Percentiles rank a stretch among this genome's conserved stretches.
These are phyloP conservation scores for Pogostemon cablin DNA, from an alignment of 257 asterid genomes.

Conservation along the genomic window DNA sequence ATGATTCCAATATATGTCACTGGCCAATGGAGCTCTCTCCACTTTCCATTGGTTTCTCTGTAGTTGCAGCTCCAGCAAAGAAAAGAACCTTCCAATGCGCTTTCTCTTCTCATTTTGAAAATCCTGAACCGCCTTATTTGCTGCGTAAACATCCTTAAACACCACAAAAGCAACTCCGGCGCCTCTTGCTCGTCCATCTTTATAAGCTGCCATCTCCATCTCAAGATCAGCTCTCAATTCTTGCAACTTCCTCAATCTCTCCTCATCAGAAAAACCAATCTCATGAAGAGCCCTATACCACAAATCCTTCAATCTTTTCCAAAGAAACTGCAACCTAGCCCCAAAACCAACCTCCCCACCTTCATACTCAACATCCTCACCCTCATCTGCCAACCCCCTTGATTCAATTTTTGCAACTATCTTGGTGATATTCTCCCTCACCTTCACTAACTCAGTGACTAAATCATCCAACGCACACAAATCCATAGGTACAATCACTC, in stretches of 20 bases:
- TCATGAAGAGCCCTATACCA: slow-evolving; percentile 62
- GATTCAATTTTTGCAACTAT: slow-evolving; percentile 72
- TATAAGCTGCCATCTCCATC: slow-evolving; percentile 98
- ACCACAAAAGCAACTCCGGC: slow-evolving; percentile 98
- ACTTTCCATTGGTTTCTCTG: slow-evolving; percentile 99
- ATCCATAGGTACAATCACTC: slow-evolving; percentile 93
- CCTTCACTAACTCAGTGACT: slow-evolving; percentile 83
- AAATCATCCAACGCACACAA: slow-evolving; percentile 94
- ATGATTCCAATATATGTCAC: slow-evolving; percentile 98
- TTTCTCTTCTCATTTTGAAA: slow-evolving; percentile 78
- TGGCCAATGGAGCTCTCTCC: slow-evolving; percentile 93
- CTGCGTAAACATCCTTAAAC: slow-evolving; percentile 88
- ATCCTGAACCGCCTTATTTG: slow-evolving; percentile 94
- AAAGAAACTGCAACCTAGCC: slow-evolving; percentile 43
- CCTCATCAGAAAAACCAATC: slow-evolving; percentile 88
- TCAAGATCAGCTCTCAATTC: slow-evolving; percentile 93
- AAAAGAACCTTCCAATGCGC: slow-evolving; percentile 84
- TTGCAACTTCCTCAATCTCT: slow-evolving; percentile 86
- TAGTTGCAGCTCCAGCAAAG: slow-evolving; percentile 80
- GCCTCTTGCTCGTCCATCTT: slow-evolving; percentile 95
- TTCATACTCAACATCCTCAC: slow-evolving; percentile 43
- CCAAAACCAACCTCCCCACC: slow-evolving; percentile 45
- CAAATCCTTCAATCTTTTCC: slow-evolving; percentile 66
- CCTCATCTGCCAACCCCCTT: slow-evolving; percentile 59
- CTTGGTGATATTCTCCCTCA: slow-evolving; percentile 74